Base-by-base conservation (phyloP, 1,284 basidiomycete genomes). In the Pascua guehoae region DNA sequence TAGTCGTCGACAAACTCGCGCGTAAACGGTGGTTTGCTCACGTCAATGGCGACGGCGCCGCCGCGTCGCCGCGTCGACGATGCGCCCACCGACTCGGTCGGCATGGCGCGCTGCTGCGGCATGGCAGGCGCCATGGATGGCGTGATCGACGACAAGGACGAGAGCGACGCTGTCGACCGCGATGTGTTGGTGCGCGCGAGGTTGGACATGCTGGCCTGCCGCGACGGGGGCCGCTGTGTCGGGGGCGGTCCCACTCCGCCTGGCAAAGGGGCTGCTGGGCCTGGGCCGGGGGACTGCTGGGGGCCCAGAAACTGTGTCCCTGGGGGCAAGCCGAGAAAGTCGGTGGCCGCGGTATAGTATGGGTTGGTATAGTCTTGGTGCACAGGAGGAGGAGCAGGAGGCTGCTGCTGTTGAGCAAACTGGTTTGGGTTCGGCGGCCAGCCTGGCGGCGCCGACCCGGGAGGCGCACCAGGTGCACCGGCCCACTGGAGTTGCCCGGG, bases 1-100 rank as follows among this genome's bases (percentile, higher is more conserved):
- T 98, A 98, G 71, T 96, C 88, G 72, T 98, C 93, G 64, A 99
- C 94, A 72, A 95, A 97, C 69, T 92, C 88, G 73, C 96, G 97
- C 43, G 93, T 97, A 77, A 86, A 93, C 1, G 91, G 91, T 18
- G 91, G 91, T 8, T 89, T 86, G 57, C 83, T 86, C 52, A 92
- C 81, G 71, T 94, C 91, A 53, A 93, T 85, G 5, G 91, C 87
- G 16, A 71, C 76, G 72, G 87, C 87, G 49, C 82, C 81, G 8
- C 77, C 76, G 38, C 75, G 65, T 40, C 76, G 85, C 81, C 71
- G 67, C 0, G 76, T 74, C 2, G 75, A 75, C 2, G 68, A 71
- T 1, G 77, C 76, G 4, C 76, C 77, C n/a, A 85, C 83, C 12
- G 82, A 82, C 47, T 81, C 78, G 24, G 70, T 72, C 12, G 69